Conservation (phyloP, 805 yeast genomes). For the Candida verbasci region DNA sequence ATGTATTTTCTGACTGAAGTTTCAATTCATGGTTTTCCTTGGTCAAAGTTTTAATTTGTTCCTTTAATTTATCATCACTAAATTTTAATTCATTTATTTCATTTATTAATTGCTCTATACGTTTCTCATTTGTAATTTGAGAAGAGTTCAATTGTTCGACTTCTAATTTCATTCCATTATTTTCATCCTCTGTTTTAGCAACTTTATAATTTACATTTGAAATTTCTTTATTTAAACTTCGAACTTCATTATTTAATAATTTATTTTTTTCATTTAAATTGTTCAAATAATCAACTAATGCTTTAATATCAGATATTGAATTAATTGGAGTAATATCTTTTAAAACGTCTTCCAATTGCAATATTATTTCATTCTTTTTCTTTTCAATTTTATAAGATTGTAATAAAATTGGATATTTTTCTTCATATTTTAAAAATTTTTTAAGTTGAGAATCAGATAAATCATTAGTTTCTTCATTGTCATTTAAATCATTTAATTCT, state of each 20-base stretch:
- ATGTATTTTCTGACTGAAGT: too few species aligned
- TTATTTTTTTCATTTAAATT: conserved; percentile 57
- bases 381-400: conserved; percentile 85
- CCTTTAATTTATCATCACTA: neutral
- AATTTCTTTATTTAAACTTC: conserved; percentile 37
- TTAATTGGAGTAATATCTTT: conserved; percentile 79
- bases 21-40: neutral
- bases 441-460: conserved; percentile 59
- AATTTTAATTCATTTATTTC: conserved; percentile 8
- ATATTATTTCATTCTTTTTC: conserved; percentile 55
- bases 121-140: too few species aligned
- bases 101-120: too few species aligned
- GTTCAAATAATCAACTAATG: conserved; percentile 63
- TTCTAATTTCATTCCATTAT: neutral
- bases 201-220: conserved; percentile 12
- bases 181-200: conserved; percentile 7
- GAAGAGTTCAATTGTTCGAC: conserved; percentile 9
- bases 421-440: conserved; percentile 83
- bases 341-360: conserved; percentile 61
- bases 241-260: conserved; percentile 63
- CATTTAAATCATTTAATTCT: conserved; percentile 38
- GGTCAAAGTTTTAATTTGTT: neutral
- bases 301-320: conserved; percentile 66
- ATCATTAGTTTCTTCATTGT: conserved; percentile 45
- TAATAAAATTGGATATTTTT: conserved; percentile 78